Evolutionary conservation across 108 stramenopile genomes (phyloP), one percentile per base, ranked within the genome.

Genomic region (Skeletonema grethae): DNA sequence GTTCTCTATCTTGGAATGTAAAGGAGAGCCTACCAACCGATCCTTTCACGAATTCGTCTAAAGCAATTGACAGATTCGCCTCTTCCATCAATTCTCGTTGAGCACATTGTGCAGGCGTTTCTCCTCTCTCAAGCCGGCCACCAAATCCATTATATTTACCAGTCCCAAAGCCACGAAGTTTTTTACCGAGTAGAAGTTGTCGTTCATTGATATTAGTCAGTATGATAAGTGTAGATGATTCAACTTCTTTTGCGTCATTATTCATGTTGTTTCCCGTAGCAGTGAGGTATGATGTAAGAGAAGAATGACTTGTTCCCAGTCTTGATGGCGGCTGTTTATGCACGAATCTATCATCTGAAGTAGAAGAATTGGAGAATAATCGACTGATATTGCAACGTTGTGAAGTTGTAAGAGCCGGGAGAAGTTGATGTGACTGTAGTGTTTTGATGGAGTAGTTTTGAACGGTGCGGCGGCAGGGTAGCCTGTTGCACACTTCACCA

Each of bases 151-250:
- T 69, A 16, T 69, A 69, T 35, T 38, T 38, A 18, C 68, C 68
- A 18, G 68, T 62, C 8, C 68, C 68, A 25, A 69, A 69, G 7
- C 68, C 68, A 30, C 68, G 68, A 18, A 60, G 68, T 25, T 69
- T 69, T 62, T 61, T 61, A 15, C 68, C 68, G 13, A 69, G 68
- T 0, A 69, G 68, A 22, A 69, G 38, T 39, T 13, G 11, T 39
- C 10, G 38, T 39, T 39, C 38, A 39, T 39, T 39, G 9, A 39
- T 3, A 10, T 39, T 39, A 11, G 38, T 39, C 11, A 39, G 9
- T 39, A 39, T 39, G 38, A 39, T 39, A 12, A 39, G 38, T 12
- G 38, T 39, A 39, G 38, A 39, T 13, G 38, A 39, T 39, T 39
- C 38, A 11, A 39, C 38, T 39, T 39, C 38, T 39, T 39, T 39